These are phyloP conservation scores for Psidium friedrichsthalianum DNA, from an alignment of 345 rosid genomes.

Conservation along the genomic window DNA sequence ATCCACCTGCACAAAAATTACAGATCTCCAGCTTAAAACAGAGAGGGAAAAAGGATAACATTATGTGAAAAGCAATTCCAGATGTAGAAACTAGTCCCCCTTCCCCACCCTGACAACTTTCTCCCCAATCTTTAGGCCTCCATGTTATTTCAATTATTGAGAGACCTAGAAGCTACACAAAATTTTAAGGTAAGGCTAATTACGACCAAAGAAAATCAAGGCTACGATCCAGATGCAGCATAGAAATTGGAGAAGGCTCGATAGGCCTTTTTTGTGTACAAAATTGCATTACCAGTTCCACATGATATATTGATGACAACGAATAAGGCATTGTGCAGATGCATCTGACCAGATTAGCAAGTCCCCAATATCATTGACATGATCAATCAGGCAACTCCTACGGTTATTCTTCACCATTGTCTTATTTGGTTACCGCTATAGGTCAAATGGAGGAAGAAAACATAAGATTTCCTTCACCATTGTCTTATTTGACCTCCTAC, in stretches of 20 bases:
- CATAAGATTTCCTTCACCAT: neutral
- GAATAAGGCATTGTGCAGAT: neutral
- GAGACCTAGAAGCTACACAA: neutral
- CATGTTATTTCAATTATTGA: neutral
- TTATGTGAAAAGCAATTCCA: neutral
- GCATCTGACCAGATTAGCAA: neutral
- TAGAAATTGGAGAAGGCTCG: neutral
- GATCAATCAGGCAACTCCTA: neutral
- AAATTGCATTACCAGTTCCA: neutral
- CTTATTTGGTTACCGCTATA: neutral
- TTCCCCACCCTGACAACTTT: neutral
- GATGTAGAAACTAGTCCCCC: neutral
- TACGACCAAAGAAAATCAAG: neutral
- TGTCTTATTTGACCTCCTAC: neutral
- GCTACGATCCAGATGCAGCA: neutral
- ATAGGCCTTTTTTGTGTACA: neutral
- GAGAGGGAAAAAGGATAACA: neutral
- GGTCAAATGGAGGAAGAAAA: neutral
- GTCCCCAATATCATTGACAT: neutral
- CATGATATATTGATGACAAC: neutral
- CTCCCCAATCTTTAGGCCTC: neutral
- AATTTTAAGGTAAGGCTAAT: neutral
- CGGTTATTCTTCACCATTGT: neutral
- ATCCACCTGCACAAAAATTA: constrained; percentile 50
- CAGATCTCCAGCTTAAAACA: neutral